Base-by-base conservation (phyloP, 176 grass and related monocot species). In the Cocos nucifera region DNA sequence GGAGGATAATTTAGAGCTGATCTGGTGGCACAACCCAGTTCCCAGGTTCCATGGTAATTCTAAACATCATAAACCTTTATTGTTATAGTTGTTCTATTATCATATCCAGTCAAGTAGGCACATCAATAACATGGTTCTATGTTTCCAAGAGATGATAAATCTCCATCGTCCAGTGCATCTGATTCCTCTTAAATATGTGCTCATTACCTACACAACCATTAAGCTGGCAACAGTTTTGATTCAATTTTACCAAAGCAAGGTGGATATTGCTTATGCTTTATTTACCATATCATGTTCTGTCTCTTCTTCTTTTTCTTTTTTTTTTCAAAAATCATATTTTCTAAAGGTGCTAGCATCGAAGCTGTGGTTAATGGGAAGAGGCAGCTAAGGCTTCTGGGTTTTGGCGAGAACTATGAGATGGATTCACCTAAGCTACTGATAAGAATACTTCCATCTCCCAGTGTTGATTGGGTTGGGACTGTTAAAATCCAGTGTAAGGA, bases 361-460 rank as follows among this genome's bases (percentile, higher is more conserved):
- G 81, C 84, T 0, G 66, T 78, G 6, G 83, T 98, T 56, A 59
- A 75, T 3, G 93, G 93, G 23, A 73, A 78, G 20, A 70, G 87
- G 56, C 73, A 83, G 35, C 6, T 98, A 3, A 72, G 15, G 50
- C 87, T 98, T 6, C 66, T 15, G 12, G 55, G 57, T 6, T 59
- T 76, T 55, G 64, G 50, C 0, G 93, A 98, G 70, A 82, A 20
- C 2, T 98, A 98, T 18, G 79, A 86, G 26, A 69, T 98, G 17
- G 85, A 76, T n/a, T 77, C 87, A 7, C 93, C 93, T 0, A 92
- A 85, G 57, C 68, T 98, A 20, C 63, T 88, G 29, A 88, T 98
- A 50, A 64, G 82, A 58, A 12, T 92, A 4, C 76, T 98, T 20
- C 93, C 93, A 8, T 9, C 65, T 1, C 65, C 93, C 1, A 58